Conservation (phyloP, 2,329 filamentous ascomycete genomes). For the Botrytis sinoallii region DNA sequence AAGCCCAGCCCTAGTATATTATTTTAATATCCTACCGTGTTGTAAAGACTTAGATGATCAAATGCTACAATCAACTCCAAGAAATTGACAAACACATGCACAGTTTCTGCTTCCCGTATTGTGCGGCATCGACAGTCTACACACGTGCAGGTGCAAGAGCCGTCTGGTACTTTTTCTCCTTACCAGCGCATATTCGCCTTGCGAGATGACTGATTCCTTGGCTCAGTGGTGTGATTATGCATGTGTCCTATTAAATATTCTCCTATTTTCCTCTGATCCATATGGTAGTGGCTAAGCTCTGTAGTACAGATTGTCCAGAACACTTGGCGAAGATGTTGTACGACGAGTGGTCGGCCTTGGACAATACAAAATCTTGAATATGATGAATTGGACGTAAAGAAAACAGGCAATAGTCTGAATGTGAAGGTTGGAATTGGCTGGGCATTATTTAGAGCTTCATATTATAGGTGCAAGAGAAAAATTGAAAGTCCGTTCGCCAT, state of each 20-base stretch:
- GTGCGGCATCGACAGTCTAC: neutral
- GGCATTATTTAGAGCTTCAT: neutral
- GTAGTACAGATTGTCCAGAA: conserved; percentile 1
- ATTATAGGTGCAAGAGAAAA: neutral
- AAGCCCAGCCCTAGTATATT: neutral
- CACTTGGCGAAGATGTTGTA: conserved; percentile 1
- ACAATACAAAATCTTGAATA: neutral
- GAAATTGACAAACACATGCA: neutral
- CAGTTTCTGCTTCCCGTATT: neutral
- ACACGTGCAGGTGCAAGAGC: neutral
- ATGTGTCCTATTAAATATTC: neutral
- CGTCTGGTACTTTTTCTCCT: neutral
- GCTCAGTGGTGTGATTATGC: neutral
- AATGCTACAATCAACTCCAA: neutral
- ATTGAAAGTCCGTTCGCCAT: neutral
- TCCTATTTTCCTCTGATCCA: neutral
- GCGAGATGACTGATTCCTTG: neutral
- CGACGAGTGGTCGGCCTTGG: neutral
- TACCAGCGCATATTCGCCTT: neutral
- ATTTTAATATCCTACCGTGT: neutral
- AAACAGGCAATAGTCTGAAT: neutral
- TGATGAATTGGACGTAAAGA: neutral
- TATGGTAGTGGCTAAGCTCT: neutral
- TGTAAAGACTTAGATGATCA: neutral
- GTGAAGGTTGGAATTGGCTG: neutral